Base-by-base conservation (phyloP, 352 stramenopile species). In the Globisporangium cederbergense region DNA sequence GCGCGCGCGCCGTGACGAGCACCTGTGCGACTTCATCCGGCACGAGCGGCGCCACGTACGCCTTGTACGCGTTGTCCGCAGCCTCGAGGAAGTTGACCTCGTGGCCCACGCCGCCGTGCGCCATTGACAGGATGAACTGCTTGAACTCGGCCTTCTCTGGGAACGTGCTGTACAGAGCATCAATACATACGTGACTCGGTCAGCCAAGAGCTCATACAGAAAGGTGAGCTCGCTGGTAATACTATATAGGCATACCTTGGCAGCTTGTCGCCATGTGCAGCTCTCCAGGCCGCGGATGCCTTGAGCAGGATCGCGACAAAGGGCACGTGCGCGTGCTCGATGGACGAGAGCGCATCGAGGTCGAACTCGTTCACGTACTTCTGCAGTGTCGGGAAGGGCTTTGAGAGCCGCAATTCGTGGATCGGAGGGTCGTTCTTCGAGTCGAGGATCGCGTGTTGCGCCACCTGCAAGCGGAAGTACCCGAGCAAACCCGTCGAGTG, bases 1-100 rank as follows among this genome's bases (percentile, higher is more conserved):
- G 53, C 22, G 69, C 65, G 13, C 73, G 61, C 25, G 82, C 76
- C 5, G 73, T 65, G 11, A 61, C 57, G 22, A 97, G 64, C 36
- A 97, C 80, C 2, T 75, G 63, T 11, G 65, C 61, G 14, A 97
- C 87, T 71, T 98, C 90, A 7, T 88, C 80, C 0, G 93, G 88
- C 46, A 97, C 75, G 22, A 89, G 71, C 11, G 81, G 73, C 54
- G 89, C 59, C 6, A 88, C 80, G 67, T 98, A 99, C 16, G 91
- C 93, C 55, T 95, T 87, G 78, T 98, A 98, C 1, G 93, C 84
- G 52, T 99, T 90, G 40, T 94, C 77, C 7, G 86, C 58, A 2
- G 96, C 97, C 72, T 99, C 97, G 43, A 97, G 71, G 74, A 99
- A 98, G 75, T 99, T 99, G 0, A 99, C 58, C 81, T 99, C 91